A percentile compares a stretch with the other conserved stretches of the same genome.
Evolutionary conservation across 129 eudicot species (phyloP).

Genomic region (Escallonia herrerae): DNA sequence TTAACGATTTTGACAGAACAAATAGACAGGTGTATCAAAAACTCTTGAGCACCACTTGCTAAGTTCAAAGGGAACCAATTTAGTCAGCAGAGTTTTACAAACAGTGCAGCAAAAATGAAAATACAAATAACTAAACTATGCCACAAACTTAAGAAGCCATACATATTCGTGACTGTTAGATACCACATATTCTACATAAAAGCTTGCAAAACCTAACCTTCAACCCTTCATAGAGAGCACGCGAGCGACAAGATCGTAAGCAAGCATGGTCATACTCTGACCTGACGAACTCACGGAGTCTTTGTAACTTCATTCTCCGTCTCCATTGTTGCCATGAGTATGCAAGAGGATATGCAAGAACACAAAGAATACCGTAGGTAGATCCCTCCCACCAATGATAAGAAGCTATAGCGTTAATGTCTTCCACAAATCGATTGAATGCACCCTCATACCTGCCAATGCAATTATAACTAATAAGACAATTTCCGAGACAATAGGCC

Average conservation of each 20-base stretch:
- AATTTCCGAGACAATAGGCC: background rate
- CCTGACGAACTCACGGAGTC: conserved; percentile 83
- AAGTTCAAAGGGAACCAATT: no score
- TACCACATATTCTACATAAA: background rate
- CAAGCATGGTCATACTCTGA: conserved; percentile 99
- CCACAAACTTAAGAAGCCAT: no score
- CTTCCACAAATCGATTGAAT: conserved; percentile 88
- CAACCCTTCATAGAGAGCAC: conserved; percentile 95
- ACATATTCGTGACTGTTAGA: no score
- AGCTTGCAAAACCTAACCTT: conserved; percentile 45
- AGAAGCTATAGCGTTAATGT: conserved; percentile 68
- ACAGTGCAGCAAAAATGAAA: no score
- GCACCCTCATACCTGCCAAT: conserved; percentile 90
- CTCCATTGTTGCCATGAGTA: conserved; percentile 99
- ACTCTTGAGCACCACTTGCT: no score
- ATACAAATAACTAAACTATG: no score
- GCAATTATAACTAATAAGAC: conserved; percentile 7
- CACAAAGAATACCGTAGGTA: conserved; percentile 54
- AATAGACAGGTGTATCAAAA: no score
- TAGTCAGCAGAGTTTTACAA: no score
- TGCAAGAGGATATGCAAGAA: conserved; percentile 90
- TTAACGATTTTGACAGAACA: no score
- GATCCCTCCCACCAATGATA: conserved; percentile 99
- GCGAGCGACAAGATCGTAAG: conserved; percentile 97
- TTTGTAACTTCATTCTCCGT: conserved; percentile 70